phyloP scores from a whole-genome alignment of 1,284 basidiomycete genomes.

The Trametes versicolor region DNA sequence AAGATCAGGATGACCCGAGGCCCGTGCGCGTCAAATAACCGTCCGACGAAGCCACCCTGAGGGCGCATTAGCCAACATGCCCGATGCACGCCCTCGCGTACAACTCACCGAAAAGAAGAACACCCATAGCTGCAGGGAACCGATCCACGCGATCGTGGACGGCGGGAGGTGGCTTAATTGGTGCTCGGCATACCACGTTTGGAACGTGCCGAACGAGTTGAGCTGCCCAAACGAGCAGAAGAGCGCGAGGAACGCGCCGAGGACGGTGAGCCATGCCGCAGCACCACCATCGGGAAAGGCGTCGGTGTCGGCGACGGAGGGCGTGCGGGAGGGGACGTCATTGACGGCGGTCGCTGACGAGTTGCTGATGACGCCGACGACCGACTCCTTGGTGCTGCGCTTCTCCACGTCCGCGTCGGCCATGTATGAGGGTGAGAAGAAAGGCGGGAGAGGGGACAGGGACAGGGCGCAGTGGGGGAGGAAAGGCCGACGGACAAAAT shows the following conservation, averaged over 20 bases:
- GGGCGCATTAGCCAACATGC: background rate
- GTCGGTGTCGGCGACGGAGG: conserved; percentile 19
- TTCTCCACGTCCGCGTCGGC: conserved; percentile 31
- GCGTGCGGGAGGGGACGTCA: conserved; percentile 12
- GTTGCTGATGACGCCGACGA: conserved; percentile 16
- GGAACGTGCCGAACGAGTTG: conserved; percentile 52
- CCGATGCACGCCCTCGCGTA: background rate
- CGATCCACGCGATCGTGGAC: conserved; percentile 59
- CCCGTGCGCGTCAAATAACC: conserved; percentile 49
- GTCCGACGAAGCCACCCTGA: conserved; percentile 46
- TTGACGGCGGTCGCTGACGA: conserved; percentile 30
- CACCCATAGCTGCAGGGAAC: conserved; percentile 53
- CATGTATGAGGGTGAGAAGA: background rate
- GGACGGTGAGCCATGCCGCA: conserved; percentile 48
- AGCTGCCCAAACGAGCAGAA: conserved; percentile 52
- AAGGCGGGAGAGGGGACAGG: background rate
- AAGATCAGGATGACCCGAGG: conserved; percentile 44
- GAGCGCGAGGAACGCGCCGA: conserved; percentile 48
- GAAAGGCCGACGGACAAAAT: conserved; percentile 8
- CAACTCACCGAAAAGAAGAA: conserved; percentile 52
- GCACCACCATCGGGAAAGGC: conserved; percentile 44
- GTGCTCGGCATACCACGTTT: conserved; percentile 54
- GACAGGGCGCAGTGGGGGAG: conserved; percentile 1
- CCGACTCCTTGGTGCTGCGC: conserved; percentile 23
- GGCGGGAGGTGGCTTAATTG: conserved; percentile 47